Evolutionary conservation across 257 asterid genomes (phyloP).

Genomic region (Salvia miltiorrhiza): DNA sequence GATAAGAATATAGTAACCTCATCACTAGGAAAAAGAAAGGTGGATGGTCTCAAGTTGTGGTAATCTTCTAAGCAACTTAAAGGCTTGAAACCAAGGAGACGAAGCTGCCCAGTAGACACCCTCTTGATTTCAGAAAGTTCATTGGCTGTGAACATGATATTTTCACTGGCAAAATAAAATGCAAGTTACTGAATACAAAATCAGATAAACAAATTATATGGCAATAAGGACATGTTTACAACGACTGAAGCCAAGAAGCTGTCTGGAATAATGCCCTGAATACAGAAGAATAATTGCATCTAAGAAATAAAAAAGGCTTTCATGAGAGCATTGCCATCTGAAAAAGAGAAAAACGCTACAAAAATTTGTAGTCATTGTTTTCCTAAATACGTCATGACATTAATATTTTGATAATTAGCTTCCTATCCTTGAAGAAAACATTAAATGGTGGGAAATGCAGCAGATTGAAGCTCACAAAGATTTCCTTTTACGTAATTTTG

Average conservation of each 20-base stretch:
- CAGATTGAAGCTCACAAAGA: not conserved
- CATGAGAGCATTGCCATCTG: not conserved
- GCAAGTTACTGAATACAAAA: not conserved
- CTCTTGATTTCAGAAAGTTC: constrained; percentile 86
- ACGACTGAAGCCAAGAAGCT: not conserved
- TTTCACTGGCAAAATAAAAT: constrained; percentile 52
- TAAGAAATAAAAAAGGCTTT: not conserved
- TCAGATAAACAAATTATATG: constrained; percentile 1
- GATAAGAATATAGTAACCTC: constrained; percentile 51
- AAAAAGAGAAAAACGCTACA: constrained; percentile 1
- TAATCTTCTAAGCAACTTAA: constrained; percentile 78
- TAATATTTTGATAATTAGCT: not conserved
- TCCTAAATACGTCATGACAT: constrained; percentile 3
- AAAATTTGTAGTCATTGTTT: not conserved
- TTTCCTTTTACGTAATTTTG: constrained; percentile 9
- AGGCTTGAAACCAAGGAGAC: constrained; percentile 94
- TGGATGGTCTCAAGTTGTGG: constrained; percentile 92
- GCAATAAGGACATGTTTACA: constrained; percentile 7
- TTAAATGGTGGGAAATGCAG: constrained; percentile 15
- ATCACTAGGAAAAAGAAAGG: constrained; percentile 88
- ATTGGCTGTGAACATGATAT: constrained; percentile 60
- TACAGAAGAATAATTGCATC: constrained; percentile 1
- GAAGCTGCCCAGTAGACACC: constrained; percentile 74
- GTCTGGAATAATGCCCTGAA: not conserved
- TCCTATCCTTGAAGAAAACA: not conserved